These are phyloP conservation scores for Lactarius vividus DNA, from an alignment of 768 basidiomycete species.

Conservation along the genomic window DNA sequence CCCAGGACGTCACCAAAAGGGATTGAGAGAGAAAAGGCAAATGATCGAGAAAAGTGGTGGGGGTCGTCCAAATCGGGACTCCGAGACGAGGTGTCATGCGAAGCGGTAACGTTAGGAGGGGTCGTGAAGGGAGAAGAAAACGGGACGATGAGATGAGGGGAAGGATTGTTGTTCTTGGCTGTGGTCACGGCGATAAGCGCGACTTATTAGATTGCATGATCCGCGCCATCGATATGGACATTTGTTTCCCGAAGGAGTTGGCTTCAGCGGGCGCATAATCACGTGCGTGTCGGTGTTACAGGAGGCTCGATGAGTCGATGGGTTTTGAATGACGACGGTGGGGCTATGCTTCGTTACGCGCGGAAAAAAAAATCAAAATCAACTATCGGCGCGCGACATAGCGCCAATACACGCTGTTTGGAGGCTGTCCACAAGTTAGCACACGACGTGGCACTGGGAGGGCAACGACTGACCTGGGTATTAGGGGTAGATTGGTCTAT, in stretches of 20 bases:
- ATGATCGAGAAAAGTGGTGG: neutral
- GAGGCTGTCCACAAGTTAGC: constrained; percentile 38
- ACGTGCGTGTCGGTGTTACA: constrained; percentile 22
- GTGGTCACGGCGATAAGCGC: constrained; percentile 18
- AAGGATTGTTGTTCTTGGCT: neutral
- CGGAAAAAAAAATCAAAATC: constrained; percentile 5
- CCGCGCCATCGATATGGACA: constrained; percentile 23
- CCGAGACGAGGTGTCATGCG: neutral
- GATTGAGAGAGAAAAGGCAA: neutral
- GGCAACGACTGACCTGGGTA: constrained; percentile 38
- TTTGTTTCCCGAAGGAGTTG: constrained; percentile 12
- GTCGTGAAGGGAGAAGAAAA: neutral
- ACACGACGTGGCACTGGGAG: neutral
- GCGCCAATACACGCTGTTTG: constrained; percentile 45
- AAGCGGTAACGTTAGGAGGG: constrained; percentile 5
- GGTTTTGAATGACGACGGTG: constrained; percentile 6
- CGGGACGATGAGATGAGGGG: neutral
- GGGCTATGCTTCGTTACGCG: constrained; percentile 12
- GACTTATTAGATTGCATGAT: constrained; percentile 21
- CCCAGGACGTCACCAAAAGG: neutral
- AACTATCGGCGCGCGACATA: constrained; percentile 46
- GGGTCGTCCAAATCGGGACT: constrained; percentile 8
- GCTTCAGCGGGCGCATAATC: constrained; percentile 14
- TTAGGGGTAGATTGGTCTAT: constrained; percentile 59
- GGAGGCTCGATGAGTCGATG: constrained; percentile 11